phyloP scores from a whole-genome alignment of 202 grass and related monocot genomes.

The Setaria italica region DNA sequence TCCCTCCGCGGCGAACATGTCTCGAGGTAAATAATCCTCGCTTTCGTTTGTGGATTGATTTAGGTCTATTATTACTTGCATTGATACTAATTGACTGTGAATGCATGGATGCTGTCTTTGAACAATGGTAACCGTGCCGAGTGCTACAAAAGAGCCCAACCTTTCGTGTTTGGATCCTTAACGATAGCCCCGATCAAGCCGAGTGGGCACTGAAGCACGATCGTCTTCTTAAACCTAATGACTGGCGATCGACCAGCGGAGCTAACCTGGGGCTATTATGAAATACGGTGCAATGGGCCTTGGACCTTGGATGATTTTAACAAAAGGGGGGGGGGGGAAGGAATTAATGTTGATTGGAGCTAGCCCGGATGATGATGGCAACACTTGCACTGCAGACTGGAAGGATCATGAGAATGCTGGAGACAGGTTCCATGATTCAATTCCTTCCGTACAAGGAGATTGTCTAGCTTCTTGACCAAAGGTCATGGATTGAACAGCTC shows the following conservation, averaged over 20 bases:
- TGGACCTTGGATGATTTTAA: not conserved
- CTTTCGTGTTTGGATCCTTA: constrained; percentile 26
- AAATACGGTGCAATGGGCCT: not conserved
- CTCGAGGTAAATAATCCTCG: too few relatives aligned
- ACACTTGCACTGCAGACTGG: not conserved
- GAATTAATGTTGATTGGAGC: not conserved
- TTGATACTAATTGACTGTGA: too few relatives aligned
- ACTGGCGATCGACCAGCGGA: not conserved
- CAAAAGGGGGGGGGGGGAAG: too few relatives aligned
- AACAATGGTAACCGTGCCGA: not conserved
- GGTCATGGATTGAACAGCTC: not conserved
- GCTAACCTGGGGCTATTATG: too few relatives aligned
- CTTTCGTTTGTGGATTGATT: too few relatives aligned
- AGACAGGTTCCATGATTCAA: too few relatives aligned
- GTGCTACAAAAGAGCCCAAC: not conserved
- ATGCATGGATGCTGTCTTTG: not conserved
- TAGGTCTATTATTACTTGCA: too few relatives aligned
- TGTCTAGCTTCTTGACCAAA: not conserved
- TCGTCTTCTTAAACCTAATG: not conserved
- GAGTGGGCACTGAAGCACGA: constrained; percentile 5
- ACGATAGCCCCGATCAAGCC: not conserved
- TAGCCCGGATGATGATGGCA: not conserved
- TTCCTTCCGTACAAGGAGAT: constrained; percentile 10
- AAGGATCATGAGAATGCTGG: not conserved
- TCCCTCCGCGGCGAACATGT: too few relatives aligned